phyloP scores from a whole-genome alignment of 495 filamentous ascomycete genomes.

The Lepraria neglecta region DNA sequence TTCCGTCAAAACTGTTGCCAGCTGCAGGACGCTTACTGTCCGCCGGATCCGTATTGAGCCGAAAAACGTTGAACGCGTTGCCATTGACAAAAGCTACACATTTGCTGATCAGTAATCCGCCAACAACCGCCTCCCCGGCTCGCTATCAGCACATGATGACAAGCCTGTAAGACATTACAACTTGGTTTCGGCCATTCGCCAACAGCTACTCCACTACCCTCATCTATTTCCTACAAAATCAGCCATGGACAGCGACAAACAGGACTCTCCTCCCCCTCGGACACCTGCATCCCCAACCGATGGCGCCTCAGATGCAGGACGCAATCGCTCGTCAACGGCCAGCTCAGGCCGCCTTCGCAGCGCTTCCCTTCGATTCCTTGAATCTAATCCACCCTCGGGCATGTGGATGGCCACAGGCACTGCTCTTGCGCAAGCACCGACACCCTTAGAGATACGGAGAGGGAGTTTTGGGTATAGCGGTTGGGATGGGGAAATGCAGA shows the following conservation, averaged over 20 bases:
- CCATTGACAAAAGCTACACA: background rate
- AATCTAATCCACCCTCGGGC: constrained; percentile 44
- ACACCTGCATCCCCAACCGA: background rate
- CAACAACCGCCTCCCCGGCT: background rate
- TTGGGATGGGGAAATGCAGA: constrained; percentile 36
- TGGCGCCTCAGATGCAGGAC: background rate
- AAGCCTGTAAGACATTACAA: background rate
- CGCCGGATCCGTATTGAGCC: background rate
- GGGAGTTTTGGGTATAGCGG: constrained; percentile 37
- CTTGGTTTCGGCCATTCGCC: no score
- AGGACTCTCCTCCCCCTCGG: background rate
- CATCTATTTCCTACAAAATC: background rate
- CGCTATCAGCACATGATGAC: background rate
- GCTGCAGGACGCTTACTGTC: background rate
- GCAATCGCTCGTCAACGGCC: constrained; percentile 21
- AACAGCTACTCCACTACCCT: background rate
- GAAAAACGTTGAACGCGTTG: background rate
- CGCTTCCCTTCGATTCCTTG: constrained; percentile 42
- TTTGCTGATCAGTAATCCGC: background rate
- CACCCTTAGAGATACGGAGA: constrained; percentile 38
- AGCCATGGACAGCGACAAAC: constrained; percentile 7
- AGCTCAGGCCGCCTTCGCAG: constrained; percentile 33
- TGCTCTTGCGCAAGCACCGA: constrained; percentile 37
- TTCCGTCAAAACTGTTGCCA: background rate
- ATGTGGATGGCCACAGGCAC: constrained; percentile 49